Base-by-base conservation (phyloP, 2,329 filamentous ascomycete genomes). In the Plenodomus lindquistii region DNA sequence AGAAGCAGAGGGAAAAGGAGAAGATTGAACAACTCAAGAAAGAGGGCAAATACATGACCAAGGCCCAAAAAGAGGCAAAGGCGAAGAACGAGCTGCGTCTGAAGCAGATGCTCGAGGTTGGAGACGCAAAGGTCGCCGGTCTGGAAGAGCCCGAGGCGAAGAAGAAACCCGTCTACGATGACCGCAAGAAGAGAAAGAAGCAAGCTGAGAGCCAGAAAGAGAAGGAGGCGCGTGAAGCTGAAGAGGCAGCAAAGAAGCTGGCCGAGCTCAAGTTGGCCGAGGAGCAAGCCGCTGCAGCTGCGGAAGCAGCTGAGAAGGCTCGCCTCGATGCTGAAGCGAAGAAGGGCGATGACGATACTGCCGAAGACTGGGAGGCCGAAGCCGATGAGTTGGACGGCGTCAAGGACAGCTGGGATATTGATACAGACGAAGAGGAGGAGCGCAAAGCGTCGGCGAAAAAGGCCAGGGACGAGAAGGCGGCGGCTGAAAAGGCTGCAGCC, bases 351-450 rank as follows among this genome's bases (percentile, higher is more conserved):
- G 86, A 85, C 16, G 72, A 88, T 20, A 86, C 89, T 15, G 69
- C 80, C 16, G 83, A 95, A 29, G 91, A 96, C 72, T 96, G 92
- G 92, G 91, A 97, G 73, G 85, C 86, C 22, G 86, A 89, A 41
- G 88, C 86, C 20, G 88, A 89, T 40, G 84, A 69, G 37, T 84
- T 89, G 20, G 86, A 87, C 15, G 86, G 88, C 51, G 81, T 96
- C 65, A 97, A 97, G 75, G 93, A 97, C 59, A 93, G 87, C 77
- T 97, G 93, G 93, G 93, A 97, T 70, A 91, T 89, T 27, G 88
- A 91, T 45, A 86, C 85, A 2, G 88, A 89, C 40, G 87, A 89
- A 6, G 88, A 91, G 63, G 72, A 75, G 66, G 77, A 80, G 73
- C 66, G 60, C 37, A 75, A 75, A 57, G 57, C 66, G 18, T 61